These are phyloP conservation scores for Dillenia suffruticosa DNA, from an alignment of 164 flowering plant species.

Conservation along the genomic window DNA sequence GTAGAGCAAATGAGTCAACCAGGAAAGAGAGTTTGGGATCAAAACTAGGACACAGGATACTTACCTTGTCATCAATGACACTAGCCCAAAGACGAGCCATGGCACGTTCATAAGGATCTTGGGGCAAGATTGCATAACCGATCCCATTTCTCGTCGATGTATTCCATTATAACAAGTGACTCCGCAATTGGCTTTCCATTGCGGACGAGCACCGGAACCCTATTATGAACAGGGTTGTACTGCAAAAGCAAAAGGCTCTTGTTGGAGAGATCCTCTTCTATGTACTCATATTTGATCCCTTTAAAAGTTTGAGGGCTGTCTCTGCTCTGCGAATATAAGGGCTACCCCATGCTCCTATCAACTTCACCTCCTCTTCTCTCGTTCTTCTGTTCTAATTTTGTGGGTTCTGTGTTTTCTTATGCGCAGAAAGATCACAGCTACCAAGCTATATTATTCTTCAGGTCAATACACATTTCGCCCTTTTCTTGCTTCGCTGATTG, in stretches of 20 bases:
- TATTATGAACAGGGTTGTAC: conserved; percentile 8
- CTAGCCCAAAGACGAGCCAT: conserved; percentile 3
- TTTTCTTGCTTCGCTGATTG: no score
- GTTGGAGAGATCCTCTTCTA: conserved; percentile 6
- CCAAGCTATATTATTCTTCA: no score
- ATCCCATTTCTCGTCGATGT: conserved; percentile 9
- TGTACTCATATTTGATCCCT: conserved; percentile 6
- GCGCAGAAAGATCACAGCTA: no score
- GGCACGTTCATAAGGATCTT: conserved; percentile 8
- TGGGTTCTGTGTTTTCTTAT: no score
- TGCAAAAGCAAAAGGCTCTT: conserved; percentile 9
- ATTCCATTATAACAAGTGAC: conserved; percentile 9
- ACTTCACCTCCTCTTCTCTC: background rate
- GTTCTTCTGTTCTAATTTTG: background rate
- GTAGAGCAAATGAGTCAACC: no score
- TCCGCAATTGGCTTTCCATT: conserved; percentile 7
- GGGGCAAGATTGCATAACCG: background rate
- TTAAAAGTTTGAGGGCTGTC: conserved; percentile 1
- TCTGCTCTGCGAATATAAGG: conserved; percentile 5
- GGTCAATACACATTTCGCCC: no score
- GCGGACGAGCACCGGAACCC: background rate
- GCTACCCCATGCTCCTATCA: conserved; percentile 3
- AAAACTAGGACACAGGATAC: background rate
- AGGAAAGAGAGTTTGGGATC: no score
- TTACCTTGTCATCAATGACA: conserved; percentile 2